Percentiles rank a stretch among this genome's conserved stretches.
phyloP scores from a whole-genome alignment of 225 moss, liverwort and hornwort genomes.

The Ulota crispa region DNA sequence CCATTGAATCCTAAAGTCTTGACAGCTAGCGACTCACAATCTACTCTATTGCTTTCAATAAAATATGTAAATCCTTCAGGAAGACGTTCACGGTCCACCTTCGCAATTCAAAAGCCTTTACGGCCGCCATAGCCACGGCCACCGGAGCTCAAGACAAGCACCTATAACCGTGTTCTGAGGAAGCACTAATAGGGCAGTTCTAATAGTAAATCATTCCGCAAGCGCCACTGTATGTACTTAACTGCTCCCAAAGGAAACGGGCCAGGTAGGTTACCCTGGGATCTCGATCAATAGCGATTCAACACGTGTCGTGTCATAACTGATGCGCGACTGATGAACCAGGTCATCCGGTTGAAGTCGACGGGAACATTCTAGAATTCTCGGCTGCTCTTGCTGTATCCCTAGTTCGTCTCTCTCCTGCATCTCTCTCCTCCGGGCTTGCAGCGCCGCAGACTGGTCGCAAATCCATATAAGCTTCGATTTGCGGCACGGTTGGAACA shows the following conservation, averaged over 20 bases:
- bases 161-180: neutral
- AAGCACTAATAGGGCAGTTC: neutral
- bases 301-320: neutral
- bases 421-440: neutral
- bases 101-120: neutral
- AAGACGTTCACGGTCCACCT: neutral
- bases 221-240: neutral
- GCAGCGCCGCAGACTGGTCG: conserved; percentile 26
- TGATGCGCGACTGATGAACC: neutral
- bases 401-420: conserved; percentile 9
- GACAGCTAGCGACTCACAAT: neutral
- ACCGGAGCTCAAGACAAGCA: neutral
- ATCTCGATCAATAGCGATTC: neutral
- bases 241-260: neutral
- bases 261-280: neutral
- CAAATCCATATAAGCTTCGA: conserved; percentile 17
- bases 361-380: conserved; percentile 40
- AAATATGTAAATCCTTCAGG: neutral
- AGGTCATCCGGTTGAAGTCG: conserved; percentile 2
- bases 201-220: neutral
- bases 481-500: conserved; percentile 7
- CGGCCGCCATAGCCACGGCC: neutral
- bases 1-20: neutral
- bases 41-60: neutral
- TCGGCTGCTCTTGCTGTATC: neutral